Evolutionary conservation across 129 eudicot genomes (phyloP).

Genomic region (Helianthus tuberosus): DNA sequence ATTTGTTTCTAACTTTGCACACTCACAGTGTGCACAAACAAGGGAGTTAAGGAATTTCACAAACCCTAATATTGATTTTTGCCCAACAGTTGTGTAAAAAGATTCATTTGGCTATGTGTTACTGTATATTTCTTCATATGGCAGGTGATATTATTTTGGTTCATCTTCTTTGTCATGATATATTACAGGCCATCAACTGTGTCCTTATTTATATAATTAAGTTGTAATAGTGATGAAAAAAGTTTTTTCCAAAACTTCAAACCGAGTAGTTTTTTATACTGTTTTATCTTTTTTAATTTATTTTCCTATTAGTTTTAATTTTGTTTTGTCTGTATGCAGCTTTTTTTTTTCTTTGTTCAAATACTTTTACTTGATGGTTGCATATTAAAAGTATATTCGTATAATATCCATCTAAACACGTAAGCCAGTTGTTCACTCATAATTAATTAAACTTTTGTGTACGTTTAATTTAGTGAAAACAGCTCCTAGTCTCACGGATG

Average conservation of each 20-base stretch:
- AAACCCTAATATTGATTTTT: no score
- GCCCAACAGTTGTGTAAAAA: no score
- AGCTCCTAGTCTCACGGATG: slow-evolving; percentile 86
- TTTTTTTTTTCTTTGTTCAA: background rate
- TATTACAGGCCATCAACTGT: no score
- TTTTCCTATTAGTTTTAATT: background rate
- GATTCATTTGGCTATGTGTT: no score
- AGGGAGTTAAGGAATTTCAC: no score
- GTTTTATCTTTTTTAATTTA: background rate
- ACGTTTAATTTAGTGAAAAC: slow-evolving; percentile 70
- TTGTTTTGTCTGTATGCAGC: background rate
- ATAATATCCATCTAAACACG: background rate
- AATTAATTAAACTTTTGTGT: background rate
- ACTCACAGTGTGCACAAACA: no score
- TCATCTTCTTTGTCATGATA: no score
- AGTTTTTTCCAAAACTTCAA: background rate
- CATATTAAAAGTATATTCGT: background rate
- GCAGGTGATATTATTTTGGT: no score
- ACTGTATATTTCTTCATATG: no score
- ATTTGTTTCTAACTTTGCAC: no score
- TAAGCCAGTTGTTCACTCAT: background rate
- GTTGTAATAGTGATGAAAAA: background rate
- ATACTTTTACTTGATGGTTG: background rate
- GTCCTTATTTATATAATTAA: no score
- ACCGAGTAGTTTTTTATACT: no score